Percentiles rank a stretch among this genome's conserved stretches.
Evolutionary conservation across 1,139 yeast species (phyloP).

Genomic region (Saccharomycopsis hybrid): DNA sequence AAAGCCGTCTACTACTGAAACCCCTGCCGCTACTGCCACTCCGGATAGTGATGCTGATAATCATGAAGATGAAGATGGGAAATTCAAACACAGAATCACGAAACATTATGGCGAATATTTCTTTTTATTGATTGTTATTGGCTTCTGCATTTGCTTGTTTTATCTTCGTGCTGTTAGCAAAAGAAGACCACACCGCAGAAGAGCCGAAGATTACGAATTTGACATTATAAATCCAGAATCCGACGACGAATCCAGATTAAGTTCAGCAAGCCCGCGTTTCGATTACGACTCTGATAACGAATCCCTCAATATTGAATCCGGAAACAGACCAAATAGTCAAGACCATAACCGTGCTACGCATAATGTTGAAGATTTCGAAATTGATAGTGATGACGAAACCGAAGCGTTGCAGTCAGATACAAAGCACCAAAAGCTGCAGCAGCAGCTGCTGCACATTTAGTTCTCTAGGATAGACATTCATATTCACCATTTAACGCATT

Average conservation of each 20-base stretch:
- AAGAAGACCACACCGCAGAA: constrained; percentile 49
- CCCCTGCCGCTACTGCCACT: constrained; percentile 10
- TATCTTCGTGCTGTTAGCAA: constrained; percentile 48
- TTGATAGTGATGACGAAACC: constrained; percentile 26
- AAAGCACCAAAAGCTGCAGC: not conserved
- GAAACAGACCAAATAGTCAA: constrained; percentile 24
- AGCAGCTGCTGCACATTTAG: too few relatives aligned
- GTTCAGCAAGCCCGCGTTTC: constrained; percentile 17
- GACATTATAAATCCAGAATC: constrained; percentile 73
- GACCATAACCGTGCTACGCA: constrained; percentile 17
- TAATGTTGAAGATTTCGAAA: constrained; percentile 24
- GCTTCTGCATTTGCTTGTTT: constrained; percentile 47
- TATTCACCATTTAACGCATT: too few relatives aligned
- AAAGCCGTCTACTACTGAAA: constrained; percentile 24
- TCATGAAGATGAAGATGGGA: constrained; percentile 31
- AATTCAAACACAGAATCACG: constrained; percentile 30
- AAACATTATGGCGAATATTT: constrained; percentile 54
- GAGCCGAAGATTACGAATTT: constrained; percentile 72
- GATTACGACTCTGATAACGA: constrained; percentile 24
- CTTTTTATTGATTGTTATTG: constrained; percentile 51
- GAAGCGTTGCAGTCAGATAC: constrained; percentile 1
- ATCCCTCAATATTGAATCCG: constrained; percentile 22
- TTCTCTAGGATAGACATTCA: too few relatives aligned
- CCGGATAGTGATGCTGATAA: constrained; percentile 3
- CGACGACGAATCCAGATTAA: constrained; percentile 28